These are phyloP conservation scores for Moricandia arvensis DNA, from an alignment of 345 rosid genomes.

Conservation along the genomic window DNA sequence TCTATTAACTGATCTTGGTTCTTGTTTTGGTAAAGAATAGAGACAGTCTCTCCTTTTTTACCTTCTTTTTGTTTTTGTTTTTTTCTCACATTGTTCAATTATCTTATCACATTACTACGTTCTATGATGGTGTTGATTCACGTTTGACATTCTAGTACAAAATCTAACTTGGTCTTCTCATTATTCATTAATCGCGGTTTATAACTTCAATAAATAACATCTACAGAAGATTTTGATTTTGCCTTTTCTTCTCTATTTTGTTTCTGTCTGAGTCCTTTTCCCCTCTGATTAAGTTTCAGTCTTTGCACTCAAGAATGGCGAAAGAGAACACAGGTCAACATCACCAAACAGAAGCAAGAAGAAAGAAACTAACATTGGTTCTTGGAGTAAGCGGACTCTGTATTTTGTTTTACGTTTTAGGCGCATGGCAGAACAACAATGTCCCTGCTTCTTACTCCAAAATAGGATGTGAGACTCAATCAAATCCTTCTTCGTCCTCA, in stretches of 20 bases:
- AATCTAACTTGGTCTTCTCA: conserved; percentile 10
- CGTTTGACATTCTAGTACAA: conserved; percentile 22
- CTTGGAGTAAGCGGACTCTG: conserved; percentile 82
- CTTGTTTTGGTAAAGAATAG: conserved; percentile 31
- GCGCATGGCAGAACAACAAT: conserved; percentile 71
- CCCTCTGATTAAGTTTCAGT: conserved; percentile 13
- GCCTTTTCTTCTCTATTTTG: conserved; percentile 12
- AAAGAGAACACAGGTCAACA: conserved; percentile 39
- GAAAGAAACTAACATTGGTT: conserved; percentile 72
- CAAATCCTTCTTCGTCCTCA: conserved; percentile 29
- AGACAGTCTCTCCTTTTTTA: conserved; percentile 4
- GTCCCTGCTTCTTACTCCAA: conserved; percentile 38
- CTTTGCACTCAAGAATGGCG: conserved; percentile 29
- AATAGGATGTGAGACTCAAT: conserved; percentile 46
- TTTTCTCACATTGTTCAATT: neutral
- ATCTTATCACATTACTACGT: conserved; percentile 40
- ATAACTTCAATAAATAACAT: conserved; percentile 34
- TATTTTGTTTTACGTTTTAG: conserved; percentile 71
- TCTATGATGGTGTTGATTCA: conserved; percentile 16
- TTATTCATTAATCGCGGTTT: neutral
- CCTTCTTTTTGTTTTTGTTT: neutral
- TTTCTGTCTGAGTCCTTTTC: conserved; percentile 1
- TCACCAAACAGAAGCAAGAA: conserved; percentile 55
- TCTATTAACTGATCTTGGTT: conserved; percentile 30
- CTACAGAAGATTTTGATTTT: conserved; percentile 18